phyloP scores from a whole-genome alignment of 2,329 filamentous ascomycete genomes.

The Graphilbum sp. region DNA sequence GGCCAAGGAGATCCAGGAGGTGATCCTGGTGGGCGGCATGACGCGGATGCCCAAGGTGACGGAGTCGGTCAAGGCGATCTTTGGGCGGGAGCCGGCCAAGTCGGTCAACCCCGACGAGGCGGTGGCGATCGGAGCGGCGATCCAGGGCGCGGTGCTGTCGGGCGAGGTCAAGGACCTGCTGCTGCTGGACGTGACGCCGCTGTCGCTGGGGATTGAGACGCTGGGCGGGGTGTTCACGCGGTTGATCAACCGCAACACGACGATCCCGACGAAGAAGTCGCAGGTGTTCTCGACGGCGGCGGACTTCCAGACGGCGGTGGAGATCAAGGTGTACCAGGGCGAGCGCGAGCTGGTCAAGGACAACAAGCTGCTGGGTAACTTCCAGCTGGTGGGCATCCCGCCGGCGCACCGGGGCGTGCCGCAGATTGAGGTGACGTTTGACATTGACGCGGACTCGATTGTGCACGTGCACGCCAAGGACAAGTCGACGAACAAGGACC shows the following conservation, averaged over 20 bases:
- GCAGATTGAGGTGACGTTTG: constrained; percentile 95
- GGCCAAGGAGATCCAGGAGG: constrained; percentile 90
- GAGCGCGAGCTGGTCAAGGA: constrained; percentile 97
- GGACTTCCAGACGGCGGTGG: constrained; percentile 95
- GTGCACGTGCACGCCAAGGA: constrained; percentile 97
- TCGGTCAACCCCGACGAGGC: constrained; percentile 98
- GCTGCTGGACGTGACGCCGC: constrained; percentile 85
- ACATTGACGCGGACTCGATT: constrained; percentile 95
- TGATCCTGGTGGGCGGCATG: constrained; percentile 97
- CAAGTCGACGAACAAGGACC: constrained; percentile 98
- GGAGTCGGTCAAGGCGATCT: constrained; percentile 92
- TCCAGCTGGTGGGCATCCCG: constrained; percentile 95
- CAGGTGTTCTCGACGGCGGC: constrained; percentile 95
- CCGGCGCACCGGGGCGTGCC: constrained; percentile 92
- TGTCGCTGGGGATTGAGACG: constrained; percentile 96
- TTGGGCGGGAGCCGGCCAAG: constrained; percentile 92
- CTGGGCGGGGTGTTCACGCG: constrained; percentile 95
- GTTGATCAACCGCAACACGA: constrained; percentile 97
- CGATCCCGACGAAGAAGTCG: constrained; percentile 98
- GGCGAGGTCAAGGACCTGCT: constrained; percentile 95
- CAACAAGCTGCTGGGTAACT: constrained; percentile 98
- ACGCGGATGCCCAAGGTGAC: constrained; percentile 98
- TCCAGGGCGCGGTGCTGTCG: constrained; percentile 90
- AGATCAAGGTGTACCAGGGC: constrained; percentile 99
- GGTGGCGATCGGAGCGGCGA: constrained; percentile 91